These are phyloP conservation scores for Graphium sp. DNA, from an alignment of 2,329 filamentous ascomycete genomes.

Conservation along the genomic window DNA sequence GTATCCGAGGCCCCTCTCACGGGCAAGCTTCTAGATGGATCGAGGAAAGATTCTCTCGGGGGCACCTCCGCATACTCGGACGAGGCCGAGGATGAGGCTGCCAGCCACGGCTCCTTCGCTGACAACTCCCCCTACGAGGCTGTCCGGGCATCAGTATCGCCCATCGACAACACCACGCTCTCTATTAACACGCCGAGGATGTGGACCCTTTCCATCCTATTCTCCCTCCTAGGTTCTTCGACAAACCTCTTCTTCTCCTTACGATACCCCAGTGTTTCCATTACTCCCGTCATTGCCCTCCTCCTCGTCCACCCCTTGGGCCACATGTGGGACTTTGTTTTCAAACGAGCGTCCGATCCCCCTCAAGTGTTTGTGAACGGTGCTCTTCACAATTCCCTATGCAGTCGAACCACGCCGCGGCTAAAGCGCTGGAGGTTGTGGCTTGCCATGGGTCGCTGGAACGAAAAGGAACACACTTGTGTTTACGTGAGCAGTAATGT, in stretches of 20 bases:
- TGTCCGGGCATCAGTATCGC: slow-evolving; percentile 63
- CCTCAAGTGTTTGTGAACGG: slow-evolving; percentile 33
- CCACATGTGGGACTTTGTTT: slow-evolving; percentile 55
- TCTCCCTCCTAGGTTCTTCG: slow-evolving; percentile 65
- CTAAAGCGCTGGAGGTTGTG: slow-evolving; percentile 47
- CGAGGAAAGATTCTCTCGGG: no score
- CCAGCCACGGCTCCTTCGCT: slow-evolving; percentile 29
- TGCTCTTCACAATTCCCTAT: no score
- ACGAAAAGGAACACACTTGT: slow-evolving; percentile 77
- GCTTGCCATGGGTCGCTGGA: slow-evolving; percentile 69
- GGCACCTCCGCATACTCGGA: no score
- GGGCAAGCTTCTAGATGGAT: no score
- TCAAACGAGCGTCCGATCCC: slow-evolving; percentile 45
- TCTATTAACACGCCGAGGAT: slow-evolving; percentile 80
- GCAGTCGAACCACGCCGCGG: no score
- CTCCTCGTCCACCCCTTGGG: slow-evolving; percentile 74
- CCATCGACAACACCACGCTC: slow-evolving; percentile 57
- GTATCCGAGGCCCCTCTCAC: no score
- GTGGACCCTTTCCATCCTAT: slow-evolving; percentile 68
- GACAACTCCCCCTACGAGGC: slow-evolving; percentile 65
- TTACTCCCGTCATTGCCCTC: slow-evolving; percentile 76
- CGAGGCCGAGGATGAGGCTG: slow-evolving; percentile 13
- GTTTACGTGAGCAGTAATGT: slow-evolving; percentile 85
- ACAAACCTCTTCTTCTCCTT: slow-evolving; percentile 82
- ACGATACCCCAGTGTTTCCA: slow-evolving; percentile 78